Evolutionary conservation across 2,329 filamentous ascomycete species (phyloP).

Genomic region (Periconia digitata): DNA sequence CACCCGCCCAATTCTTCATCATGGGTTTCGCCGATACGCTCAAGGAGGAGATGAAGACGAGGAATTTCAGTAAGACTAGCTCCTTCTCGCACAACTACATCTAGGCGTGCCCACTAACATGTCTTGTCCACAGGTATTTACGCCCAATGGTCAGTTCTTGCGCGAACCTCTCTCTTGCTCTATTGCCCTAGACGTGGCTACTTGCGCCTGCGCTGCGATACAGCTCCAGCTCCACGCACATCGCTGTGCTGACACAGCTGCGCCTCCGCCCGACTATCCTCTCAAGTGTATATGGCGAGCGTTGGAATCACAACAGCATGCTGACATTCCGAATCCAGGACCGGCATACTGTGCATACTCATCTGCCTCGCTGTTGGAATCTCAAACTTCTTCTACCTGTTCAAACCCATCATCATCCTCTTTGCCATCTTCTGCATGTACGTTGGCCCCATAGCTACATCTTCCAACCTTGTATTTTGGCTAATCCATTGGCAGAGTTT

Average conservation of each 20-base stretch:
- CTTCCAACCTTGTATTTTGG: neutral
- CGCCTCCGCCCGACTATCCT: neutral
- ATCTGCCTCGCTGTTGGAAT: conserved; percentile 69
- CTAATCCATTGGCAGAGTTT: conserved; percentile 41
- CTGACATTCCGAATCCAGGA: conserved; percentile 42
- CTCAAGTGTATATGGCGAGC: neutral
- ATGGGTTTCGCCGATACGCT: conserved; percentile 64
- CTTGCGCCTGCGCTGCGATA: neutral
- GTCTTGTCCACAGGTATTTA: conserved; percentile 59
- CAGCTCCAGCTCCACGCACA: neutral
- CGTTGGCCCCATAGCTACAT: conserved; percentile 13
- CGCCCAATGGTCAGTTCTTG: conserved; percentile 69
- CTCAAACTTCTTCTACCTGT: conserved; percentile 64
- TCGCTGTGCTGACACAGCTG: neutral
- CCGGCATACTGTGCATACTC: conserved; percentile 62
- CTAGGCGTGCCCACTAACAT: conserved; percentile 29
- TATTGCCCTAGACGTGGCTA: neutral
- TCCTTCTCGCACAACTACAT: neutral
- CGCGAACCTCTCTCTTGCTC: neutral
- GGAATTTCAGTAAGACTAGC: conserved; percentile 64
- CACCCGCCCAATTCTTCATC: conserved; percentile 12
- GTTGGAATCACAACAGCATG: neutral
- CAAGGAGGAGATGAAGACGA: conserved; percentile 63
- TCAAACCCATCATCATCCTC: conserved; percentile 55
- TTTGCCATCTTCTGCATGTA: conserved; percentile 53